Evolutionary conservation across 345 rosid genomes (phyloP).

Genomic region (Durio zibethinus): DNA sequence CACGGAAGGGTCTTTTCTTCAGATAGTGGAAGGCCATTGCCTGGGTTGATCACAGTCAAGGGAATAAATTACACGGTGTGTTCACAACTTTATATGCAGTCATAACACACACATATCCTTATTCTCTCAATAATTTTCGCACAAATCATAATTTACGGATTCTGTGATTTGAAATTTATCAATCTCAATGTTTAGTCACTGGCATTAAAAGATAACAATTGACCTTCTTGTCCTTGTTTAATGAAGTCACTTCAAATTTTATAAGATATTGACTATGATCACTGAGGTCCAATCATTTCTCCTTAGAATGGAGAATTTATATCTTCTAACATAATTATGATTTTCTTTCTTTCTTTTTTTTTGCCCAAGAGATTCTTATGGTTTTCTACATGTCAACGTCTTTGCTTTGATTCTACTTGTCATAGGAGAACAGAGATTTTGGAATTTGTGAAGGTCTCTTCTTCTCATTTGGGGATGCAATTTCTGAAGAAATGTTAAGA

Average conservation of each 20-base stretch:
- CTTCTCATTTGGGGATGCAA: background rate
- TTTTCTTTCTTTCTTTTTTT: background rate
- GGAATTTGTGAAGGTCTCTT: conserved; percentile 1
- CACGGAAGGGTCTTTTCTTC: conserved; percentile 87
- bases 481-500: conserved; percentile 5
- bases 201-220: background rate
- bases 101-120: background rate
- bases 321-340: background rate
- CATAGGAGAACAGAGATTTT: background rate
- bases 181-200: background rate
- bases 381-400: background rate
- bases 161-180: conserved; percentile 13
- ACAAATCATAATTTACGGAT: background rate
- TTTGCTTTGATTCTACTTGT: background rate
- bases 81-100: background rate
- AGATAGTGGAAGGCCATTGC: conserved; percentile 70
- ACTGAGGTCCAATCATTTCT: background rate
- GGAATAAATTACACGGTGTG: conserved; percentile 81
- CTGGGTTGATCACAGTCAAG: conserved; percentile 54
- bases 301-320: background rate
- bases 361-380: background rate
- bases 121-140: background rate
- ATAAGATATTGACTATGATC: background rate
- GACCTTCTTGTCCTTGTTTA: background rate
- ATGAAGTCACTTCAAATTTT: background rate